Evolutionary conservation across 805 yeast species (phyloP), one percentile per base, ranked within the genome.

Genomic region (Lipomyces mesembrius): DNA sequence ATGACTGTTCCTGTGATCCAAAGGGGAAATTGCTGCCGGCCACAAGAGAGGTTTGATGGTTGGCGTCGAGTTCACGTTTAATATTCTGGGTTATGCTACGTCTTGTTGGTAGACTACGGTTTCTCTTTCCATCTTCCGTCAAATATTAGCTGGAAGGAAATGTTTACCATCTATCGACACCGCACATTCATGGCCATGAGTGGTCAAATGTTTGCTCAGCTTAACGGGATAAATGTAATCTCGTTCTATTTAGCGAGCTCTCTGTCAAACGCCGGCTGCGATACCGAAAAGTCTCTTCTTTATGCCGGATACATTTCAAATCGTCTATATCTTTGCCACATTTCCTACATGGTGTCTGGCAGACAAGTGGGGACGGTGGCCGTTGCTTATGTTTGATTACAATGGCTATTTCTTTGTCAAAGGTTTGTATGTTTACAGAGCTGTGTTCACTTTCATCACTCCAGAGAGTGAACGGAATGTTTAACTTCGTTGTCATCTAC

Each of bases 1-100:
- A 88, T 95, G 5, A 88, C 91, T 69, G 92, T 92, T 8, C 97
- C 97, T 0, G 87, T 90, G 58, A 92, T 90, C 77, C 96, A 91
- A 75, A 87, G 92, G 92, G 60, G 97, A 92, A 75, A 90, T 92
- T 60, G 86, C 92, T 7, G 97, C 97, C 0, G 88, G 92, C 34
- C 90, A 90, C 74, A 90, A 89, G 72, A 82, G 97, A 74, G 97
- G 97, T 2, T 84, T 86, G 74, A 80, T 91, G 63, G 96, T 93
- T 2, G 90, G 96, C 75, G 88, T 91, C 37, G 96, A 91, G 75
- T 92, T 91, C 77, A 88, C 95, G 0, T 96, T 96, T 11, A 91
- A 91, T 78, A 87, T 92, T 55, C 74, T 87, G 2, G 97, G 97
- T 3, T 92, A 91, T 75, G 84, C 91, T 2, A 79, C 88, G 29